A percentile compares a stretch with the other conserved stretches of the same genome.
These are phyloP conservation scores for Gossypium herbaceum DNA, from an alignment of 345 rosid genomes.

Conservation along the genomic window DNA sequence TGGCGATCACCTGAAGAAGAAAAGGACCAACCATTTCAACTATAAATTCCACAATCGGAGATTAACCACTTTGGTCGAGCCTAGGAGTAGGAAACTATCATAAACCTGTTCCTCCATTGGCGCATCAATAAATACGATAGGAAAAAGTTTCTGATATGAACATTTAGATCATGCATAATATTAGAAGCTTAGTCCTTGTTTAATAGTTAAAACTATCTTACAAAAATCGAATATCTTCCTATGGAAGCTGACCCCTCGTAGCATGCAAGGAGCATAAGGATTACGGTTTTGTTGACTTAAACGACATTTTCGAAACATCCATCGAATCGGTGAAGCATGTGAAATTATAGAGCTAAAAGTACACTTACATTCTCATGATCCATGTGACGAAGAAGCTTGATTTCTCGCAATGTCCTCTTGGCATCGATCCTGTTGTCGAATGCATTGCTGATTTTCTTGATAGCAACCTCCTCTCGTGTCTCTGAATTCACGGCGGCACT, in stretches of 20 bases:
- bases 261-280: not conserved
- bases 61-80: not conserved
- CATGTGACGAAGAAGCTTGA: slow-evolving; percentile 92
- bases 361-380: slow-evolving; percentile 84
- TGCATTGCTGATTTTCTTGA: slow-evolving; percentile 96
- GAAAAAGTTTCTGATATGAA: not conserved
- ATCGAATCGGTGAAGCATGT: not conserved
- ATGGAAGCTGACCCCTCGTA: not conserved
- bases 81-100: slow-evolving; percentile 2
- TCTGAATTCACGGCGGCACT: slow-evolving; percentile 92
- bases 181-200: not conserved
- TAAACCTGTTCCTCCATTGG: not conserved
- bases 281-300: not conserved
- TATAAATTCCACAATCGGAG: slow-evolving; percentile 6
- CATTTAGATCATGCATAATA: not conserved
- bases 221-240: not conserved
- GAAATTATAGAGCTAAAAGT: slow-evolving; percentile 6
- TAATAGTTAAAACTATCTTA: not conserved
- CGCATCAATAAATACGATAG: not conserved
- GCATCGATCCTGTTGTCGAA: slow-evolving; percentile 94
- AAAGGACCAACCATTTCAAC: not conserved
- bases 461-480: slow-evolving; percentile 88
- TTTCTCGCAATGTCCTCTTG: slow-evolving; percentile 89
- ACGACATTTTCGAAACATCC: not conserved
- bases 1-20: slow-evolving; percentile 60